Evolutionary conservation across 805 yeast species (phyloP).

Genomic region (Saturnispora besseyi): DNA sequence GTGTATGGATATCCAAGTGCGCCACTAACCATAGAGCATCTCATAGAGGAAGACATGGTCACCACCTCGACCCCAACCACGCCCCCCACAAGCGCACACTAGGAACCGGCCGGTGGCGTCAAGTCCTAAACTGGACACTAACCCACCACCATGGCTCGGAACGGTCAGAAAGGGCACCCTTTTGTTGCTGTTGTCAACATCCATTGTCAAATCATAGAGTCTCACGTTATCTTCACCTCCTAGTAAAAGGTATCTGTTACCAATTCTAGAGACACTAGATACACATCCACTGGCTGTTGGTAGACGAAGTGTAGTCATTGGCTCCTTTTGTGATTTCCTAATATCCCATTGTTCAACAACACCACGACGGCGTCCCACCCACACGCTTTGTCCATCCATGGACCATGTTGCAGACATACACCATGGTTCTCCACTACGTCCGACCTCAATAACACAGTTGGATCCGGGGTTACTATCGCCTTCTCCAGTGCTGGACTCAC

Average conservation of each 20-base stretch:
- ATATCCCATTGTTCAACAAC: constrained; percentile 69
- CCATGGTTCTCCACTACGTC: constrained; percentile 84
- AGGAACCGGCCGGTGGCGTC: constrained; percentile 54
- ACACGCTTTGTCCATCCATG: constrained; percentile 65
- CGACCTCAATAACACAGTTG: constrained; percentile 25
- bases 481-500: constrained; percentile 27
- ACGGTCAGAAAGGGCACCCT: constrained; percentile 77
- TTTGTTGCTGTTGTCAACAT: constrained; percentile 14
- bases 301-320: constrained; percentile 54
- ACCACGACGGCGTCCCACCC: constrained; percentile 84
- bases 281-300: constrained; percentile 91
- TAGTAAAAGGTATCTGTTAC: constrained; percentile 53
- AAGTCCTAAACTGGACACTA: constrained; percentile 62
- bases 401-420: constrained; percentile 88
- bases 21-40: not conserved
- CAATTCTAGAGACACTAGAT: constrained; percentile 34
- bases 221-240: constrained; percentile 89
- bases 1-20: not conserved
- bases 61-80: constrained; percentile 91
- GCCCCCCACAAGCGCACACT: constrained; percentile 85
- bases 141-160: constrained; percentile 96
- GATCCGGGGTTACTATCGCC: not conserved
- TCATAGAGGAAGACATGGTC: constrained; percentile 52
- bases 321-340: constrained; percentile 41
- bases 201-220: constrained; percentile 59